Evolutionary conservation across 768 basidiomycete genomes (phyloP).

Genomic region (Sarcodon aspratus): DNA sequence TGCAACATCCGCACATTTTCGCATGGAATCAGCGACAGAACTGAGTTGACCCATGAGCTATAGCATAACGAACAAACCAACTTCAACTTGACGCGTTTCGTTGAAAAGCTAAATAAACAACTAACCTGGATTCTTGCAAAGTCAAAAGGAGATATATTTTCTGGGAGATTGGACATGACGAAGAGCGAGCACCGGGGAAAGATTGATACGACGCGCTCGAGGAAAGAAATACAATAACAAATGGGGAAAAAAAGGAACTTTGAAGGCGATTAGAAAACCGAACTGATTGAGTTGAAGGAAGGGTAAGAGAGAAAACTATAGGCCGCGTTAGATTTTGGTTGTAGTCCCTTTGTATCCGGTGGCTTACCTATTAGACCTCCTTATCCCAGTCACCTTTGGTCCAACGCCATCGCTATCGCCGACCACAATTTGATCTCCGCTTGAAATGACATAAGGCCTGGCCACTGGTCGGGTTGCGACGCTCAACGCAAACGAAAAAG

Average conservation of each 20-base stretch:
- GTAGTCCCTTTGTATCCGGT: conserved; percentile 1
- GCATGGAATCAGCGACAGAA: conserved; percentile 51
- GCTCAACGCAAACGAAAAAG: no score
- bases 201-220: no score
- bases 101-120: not conserved
- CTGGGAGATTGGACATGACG: conserved; percentile 10
- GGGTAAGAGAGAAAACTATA: conserved; percentile 24
- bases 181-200: no score
- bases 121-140: conserved; percentile 18
- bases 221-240: conserved; percentile 1
- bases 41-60: conserved; percentile 47
- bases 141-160: conserved; percentile 16
- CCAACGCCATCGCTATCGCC: no score
- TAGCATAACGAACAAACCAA: not conserved
- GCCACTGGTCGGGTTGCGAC: no score
- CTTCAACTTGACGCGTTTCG: no score
- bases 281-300: conserved; percentile 10
- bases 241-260: not conserved
- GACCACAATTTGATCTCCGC: no score
- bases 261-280: conserved; percentile 1
- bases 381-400: no score
- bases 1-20: conserved; percentile 46
- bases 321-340: conserved; percentile 20
- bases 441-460: no score
- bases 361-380: no score